Percentiles rank a stretch among this genome's conserved stretches.
These are phyloP conservation scores for Podila epicladia DNA, from an alignment of 192 early-diverging fungal species.

Conservation along the genomic window DNA sequence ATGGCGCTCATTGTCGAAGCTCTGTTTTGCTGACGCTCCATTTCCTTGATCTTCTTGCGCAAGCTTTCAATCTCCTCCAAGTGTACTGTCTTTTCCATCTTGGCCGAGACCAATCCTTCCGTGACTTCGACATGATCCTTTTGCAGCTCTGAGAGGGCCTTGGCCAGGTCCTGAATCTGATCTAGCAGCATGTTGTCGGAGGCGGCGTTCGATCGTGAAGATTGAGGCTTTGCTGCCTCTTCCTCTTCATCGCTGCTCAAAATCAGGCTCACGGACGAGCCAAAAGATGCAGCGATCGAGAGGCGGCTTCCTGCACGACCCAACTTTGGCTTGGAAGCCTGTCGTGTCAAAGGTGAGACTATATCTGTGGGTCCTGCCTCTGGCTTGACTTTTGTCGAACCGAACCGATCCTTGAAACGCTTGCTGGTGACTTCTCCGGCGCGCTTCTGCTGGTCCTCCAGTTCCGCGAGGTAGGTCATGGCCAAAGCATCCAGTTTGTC, in stretches of 20 bases:
- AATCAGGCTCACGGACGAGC: slow-evolving; percentile 26
- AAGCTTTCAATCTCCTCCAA: slow-evolving; percentile 64
- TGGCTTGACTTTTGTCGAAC: slow-evolving; percentile 5
- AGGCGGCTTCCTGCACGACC: slow-evolving; percentile 25
- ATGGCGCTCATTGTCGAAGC: slow-evolving; percentile 51
- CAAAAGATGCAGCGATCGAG: slow-evolving; percentile 45
- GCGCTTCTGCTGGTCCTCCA: slow-evolving; percentile 62
- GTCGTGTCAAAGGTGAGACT: not conserved
- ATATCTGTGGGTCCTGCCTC: not conserved
- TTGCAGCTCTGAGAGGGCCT: slow-evolving; percentile 68
- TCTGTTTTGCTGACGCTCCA: slow-evolving; percentile 61
- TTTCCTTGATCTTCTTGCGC: slow-evolving; percentile 52
- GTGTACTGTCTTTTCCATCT: slow-evolving; percentile 61
- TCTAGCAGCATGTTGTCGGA: slow-evolving; percentile 67
- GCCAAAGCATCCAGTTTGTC: slow-evolving; percentile 77
- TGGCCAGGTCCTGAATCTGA: slow-evolving; percentile 71
- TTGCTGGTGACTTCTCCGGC: slow-evolving; percentile 57
- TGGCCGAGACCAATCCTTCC: slow-evolving; percentile 65
- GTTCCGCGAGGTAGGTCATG: slow-evolving; percentile 59
- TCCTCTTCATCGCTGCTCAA: slow-evolving; percentile 8
- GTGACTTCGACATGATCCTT: slow-evolving; percentile 74
- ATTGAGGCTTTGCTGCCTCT: slow-evolving; percentile 21
- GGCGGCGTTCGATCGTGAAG: slow-evolving; percentile 21
- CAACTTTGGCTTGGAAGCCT: slow-evolving; percentile 10
- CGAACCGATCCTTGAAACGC: slow-evolving; percentile 61